These are phyloP conservation scores for Marchantia polymorpha DNA, from an alignment of 225 moss, liverwort and hornwort genomes.

Conservation along the genomic window DNA sequence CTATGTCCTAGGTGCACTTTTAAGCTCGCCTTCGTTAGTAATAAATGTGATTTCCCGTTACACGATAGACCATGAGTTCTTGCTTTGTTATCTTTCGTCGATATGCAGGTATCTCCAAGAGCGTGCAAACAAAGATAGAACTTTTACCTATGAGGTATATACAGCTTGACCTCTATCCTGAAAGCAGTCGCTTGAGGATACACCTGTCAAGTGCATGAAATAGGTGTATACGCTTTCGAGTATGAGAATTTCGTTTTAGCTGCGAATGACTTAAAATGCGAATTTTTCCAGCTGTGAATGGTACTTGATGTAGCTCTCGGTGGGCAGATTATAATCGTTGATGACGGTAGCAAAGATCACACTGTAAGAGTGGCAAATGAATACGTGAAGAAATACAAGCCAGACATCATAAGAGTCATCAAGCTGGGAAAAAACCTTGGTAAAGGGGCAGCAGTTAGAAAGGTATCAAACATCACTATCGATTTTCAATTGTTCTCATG, in stretches of 20 bases:
- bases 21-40: background rate
- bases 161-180: background rate
- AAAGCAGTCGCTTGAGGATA: too few relatives aligned
- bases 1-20: background rate
- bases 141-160: conserved; percentile 83
- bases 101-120: conserved; percentile 77
- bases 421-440: conserved; percentile 90
- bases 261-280: background rate
- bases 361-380: conserved; percentile 88
- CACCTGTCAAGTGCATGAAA: background rate
- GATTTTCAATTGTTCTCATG: background rate
- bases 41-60: background rate
- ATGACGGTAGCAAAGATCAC: conserved; percentile 93
- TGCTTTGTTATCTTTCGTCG: background rate
- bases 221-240: background rate
- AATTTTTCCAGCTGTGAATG: background rate
- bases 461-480: conserved; percentile 36
- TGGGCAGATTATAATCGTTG: conserved; percentile 81
- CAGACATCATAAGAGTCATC: conserved; percentile 76
- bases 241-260: background rate
- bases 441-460: conserved; percentile 95
- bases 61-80: background rate
- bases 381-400: conserved; percentile 75
- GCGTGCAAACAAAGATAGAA: conserved; percentile 75
- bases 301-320: conserved; percentile 1